phyloP scores from a whole-genome alignment of 257 asterid genomes.

The Ilex aquifolium region DNA sequence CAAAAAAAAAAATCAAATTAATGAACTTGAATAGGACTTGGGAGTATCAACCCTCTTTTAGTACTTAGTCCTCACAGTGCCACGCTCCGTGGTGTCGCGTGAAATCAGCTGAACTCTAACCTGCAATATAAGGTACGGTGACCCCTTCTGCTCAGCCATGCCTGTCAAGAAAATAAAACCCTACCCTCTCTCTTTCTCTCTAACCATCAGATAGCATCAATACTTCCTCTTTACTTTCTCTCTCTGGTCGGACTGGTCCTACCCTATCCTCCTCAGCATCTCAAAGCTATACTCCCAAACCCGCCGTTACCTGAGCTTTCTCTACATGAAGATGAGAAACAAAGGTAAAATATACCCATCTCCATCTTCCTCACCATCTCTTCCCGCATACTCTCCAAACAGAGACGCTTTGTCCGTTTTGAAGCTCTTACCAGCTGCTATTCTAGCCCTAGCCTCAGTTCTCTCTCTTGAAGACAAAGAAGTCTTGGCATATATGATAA shows the following conservation, averaged over 20 bases:
- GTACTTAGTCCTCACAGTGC: no score
- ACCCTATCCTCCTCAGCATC: neutral
- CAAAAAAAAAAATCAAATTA: no score
- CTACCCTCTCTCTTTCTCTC: conserved; percentile 2
- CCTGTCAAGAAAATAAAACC: conserved; percentile 33
- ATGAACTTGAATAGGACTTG: no score
- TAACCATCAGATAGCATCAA: no score
- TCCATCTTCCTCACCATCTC: conserved; percentile 29
- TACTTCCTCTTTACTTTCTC: no score
- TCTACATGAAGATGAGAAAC: conserved; percentile 50
- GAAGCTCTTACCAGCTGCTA: conserved; percentile 53
- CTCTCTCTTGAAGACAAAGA: conserved; percentile 57
- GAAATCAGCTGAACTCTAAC: no score
- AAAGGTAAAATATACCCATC: conserved; percentile 77
- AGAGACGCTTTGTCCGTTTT: conserved; percentile 30
- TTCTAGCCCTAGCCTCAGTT: conserved; percentile 39
- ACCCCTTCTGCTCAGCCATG: conserved; percentile 21
- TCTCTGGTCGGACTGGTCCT: no score
- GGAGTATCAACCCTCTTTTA: no score
- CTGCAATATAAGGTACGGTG: no score
- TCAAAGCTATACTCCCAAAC: neutral
- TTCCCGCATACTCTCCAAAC: conserved; percentile 8
- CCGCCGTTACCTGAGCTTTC: neutral
- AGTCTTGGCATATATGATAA: conserved; percentile 60
- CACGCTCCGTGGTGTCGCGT: no score